Base-by-base conservation (phyloP, 345 rosid genomes). In the Salix exigua region DNA sequence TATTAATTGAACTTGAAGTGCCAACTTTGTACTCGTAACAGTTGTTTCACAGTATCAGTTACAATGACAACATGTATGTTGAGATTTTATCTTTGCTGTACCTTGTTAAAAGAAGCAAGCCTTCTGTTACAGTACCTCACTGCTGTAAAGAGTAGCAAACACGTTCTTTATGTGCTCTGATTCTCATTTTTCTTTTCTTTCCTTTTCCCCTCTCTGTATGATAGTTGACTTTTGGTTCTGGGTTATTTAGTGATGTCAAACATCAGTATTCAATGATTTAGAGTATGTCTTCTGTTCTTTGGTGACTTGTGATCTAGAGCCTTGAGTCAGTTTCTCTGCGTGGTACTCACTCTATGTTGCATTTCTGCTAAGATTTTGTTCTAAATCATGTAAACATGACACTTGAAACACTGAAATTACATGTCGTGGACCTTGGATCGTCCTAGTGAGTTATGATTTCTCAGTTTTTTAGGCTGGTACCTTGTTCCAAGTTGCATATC, bases 1-100 rank as follows among this genome's bases (percentile, higher is more conserved):
- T 96, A 78, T 72, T 38, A 44, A 26, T 50, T 26, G 21, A 51
- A 53, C 42, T 19, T 13, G 40, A 70, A 18, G 62, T 18, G 40
- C 42, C 40, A 28, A 30, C 51, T 25, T 7, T 18, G 61, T 12
- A n/a, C n/a, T 37, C 25, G 7, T 58, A 58, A 58, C 63, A 58
- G 4, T 58, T 58, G 5, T 58, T 58, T 58, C 63, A 4, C 63
- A 19, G 38, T 66, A 18, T 37, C 69, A 35, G 69, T 31, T 33
- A 30, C 9, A 30, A 25, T 60, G 50, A 23, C 50, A 37, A 37
- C 48, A n/a, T 58, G 66, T 25, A 6, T 11, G 7, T 58, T 37
- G 38, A n/a, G 28, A 16, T 33, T 62, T 66, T 2, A 26, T 50
- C 38, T 50, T 46, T 48, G 3, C 62, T 31, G 55, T n/a, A 11